Base-by-base conservation (phyloP, 208 protist genomes). In the Phytomonas sp. region DNA sequence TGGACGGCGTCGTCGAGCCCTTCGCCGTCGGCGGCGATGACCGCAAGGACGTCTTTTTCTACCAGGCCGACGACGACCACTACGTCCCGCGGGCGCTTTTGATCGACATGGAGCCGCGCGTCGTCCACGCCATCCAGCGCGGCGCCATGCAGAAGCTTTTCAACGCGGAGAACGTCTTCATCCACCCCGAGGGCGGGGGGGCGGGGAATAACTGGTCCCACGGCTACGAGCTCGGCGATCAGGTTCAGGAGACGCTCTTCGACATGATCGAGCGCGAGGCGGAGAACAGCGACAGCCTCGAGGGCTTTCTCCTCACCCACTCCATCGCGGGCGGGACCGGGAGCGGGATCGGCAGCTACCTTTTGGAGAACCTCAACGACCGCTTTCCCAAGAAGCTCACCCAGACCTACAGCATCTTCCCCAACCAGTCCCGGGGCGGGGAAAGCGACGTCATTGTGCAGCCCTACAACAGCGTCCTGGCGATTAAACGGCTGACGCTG, bases 1-100 rank as follows among this genome's bases (percentile, higher is more conserved):
- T 90, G 12, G 88, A 98, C 66, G 97, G 98, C 66, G 94, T 94
- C 61, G 85, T 99, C 29, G 93, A 99, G 86, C 91, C 95, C 29
- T 97, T 89, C 84, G 97, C 96, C 36, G 92, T 94, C 29, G 79
- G 82, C 67, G 92, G 90, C 32, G 86, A 93, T 52, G 99, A 99
- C 72, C 82, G 99, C 62, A 99, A 99, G 76, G 99, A 99, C 79
- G 99, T 99, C 12, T 99, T 99, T 75, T 99, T 99, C 82, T 99
- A 99, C 78, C 98, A 99, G 81, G 98, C 98, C n/a, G 99, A 99
- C 74, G 98, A 99, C 74, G 95, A 99, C 67, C 98, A 99, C 75
- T 99, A 99, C 84, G 94, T 99, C 71, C 99, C 99, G n/a, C 83
- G 99, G 29, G 98, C 99, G 11, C 72, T 99, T 12, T 81, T 99